Conservation (phyloP, 768 basidiomycete species). For the Tricholoma terreum region DNA sequence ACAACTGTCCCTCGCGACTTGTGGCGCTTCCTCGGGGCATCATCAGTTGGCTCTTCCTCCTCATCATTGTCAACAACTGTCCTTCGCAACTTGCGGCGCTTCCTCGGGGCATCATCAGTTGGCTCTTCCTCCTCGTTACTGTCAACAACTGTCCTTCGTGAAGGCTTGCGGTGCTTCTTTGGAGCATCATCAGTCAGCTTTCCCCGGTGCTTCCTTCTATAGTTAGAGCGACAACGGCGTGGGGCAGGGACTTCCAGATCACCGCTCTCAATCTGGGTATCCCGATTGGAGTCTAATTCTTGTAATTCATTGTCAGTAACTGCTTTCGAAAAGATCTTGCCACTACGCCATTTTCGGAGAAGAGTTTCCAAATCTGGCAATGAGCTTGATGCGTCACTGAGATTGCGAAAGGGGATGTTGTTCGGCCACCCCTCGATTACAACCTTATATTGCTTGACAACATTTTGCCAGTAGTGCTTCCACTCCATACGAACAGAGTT, state of each 20-base stretch:
- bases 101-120: too few species aligned
- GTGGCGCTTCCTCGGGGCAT: too few species aligned
- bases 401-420: conserved; percentile 17
- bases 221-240: conserved; percentile 2
- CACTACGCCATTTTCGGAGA: conserved; percentile 8
- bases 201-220: conserved; percentile 1
- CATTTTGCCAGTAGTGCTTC: conserved; percentile 9
- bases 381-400: conserved; percentile 10
- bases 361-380: conserved; percentile 8
- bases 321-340: conserved; percentile 8
- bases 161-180: too few species aligned
- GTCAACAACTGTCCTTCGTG: too few species aligned
- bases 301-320: conserved; percentile 7
- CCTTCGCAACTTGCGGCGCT: too few species aligned
- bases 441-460: conserved; percentile 10
- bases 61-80: too few species aligned
- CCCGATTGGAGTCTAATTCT: not conserved
- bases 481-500: conserved; percentile 11
- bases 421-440: conserved; percentile 15
- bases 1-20: too few species aligned
- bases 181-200: too few species aligned
- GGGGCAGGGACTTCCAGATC: not conserved
- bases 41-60: too few species aligned
- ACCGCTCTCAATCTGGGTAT: conserved; percentile 2
- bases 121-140: not conserved